These are phyloP conservation scores for Penicillium malachiteum DNA, from an alignment of 495 filamentous ascomycete species.

Conservation along the genomic window DNA sequence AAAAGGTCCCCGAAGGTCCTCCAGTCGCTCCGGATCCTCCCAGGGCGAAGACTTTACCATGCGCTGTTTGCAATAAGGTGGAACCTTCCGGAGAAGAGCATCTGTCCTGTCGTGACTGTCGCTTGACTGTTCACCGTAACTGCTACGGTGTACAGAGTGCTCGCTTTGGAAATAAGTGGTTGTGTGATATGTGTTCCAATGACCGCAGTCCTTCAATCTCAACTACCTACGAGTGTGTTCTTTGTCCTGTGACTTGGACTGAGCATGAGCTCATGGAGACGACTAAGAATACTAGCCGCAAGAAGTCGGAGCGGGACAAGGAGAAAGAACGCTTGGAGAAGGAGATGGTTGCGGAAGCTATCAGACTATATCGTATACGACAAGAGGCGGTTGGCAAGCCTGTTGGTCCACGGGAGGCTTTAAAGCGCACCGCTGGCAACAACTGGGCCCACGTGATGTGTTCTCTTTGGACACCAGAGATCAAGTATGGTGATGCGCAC, in stretches of 20 bases:
- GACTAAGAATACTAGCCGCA: constrained; percentile 80
- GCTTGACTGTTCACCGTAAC: constrained; percentile 85
- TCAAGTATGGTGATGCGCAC: constrained; percentile 83
- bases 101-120: constrained; percentile 78
- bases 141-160: constrained; percentile 83
- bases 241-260: constrained; percentile 74
- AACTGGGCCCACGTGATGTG: constrained; percentile 99
- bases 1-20: constrained; percentile 39
- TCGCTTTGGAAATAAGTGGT: constrained; percentile 77
- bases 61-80: constrained; percentile 76
- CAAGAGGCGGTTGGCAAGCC: constrained; percentile 82
- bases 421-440: constrained; percentile 90
- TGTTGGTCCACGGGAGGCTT: constrained; percentile 78
- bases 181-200: constrained; percentile 93
- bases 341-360: constrained; percentile 70
- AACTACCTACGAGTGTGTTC: constrained; percentile 85
- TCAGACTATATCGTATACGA: constrained; percentile 73
- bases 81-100: constrained; percentile 71
- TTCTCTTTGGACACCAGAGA: constrained; percentile 85
- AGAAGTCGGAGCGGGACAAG: constrained; percentile 88
- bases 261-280: constrained; percentile 83
- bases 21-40: constrained; percentile 70
- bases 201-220: constrained; percentile 85
- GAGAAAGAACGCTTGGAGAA: constrained; percentile 85
- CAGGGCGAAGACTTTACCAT: constrained; percentile 73